Base-by-base conservation (phyloP, 148 eudicot genomes). In the Vaccinium myrtillus region DNA sequence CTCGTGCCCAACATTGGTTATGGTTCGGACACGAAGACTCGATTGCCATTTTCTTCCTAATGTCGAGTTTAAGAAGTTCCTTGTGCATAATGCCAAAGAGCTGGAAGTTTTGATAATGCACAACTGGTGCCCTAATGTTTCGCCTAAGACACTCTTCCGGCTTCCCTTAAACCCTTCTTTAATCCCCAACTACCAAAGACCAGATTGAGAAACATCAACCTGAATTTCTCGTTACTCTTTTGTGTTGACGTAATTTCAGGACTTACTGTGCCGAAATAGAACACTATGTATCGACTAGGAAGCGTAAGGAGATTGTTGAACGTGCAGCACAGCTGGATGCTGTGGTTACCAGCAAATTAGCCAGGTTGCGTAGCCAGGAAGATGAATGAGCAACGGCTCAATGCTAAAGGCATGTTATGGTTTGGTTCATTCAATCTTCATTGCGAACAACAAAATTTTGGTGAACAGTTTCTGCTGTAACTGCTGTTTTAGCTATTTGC, bases 181-280 rank as follows among this genome's bases (percentile, higher is more conserved):
- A 12, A 23, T 23, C 18, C 74, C 39, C 11, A 25, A 32, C 39
- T 27, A 12, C 16, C 12, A 54, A 55, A 27, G 1, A n/a, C 25
- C 2, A 55, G 56, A 30, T 56, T 55, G 30, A 16, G 67, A 79
- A 55, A 32, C 61, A 32, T 15, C 5, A 32, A 56, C 81, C 49
- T 56, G 30, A 54, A 32, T 79, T 27, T 79, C 39, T 81, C 39
- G 25, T 81, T n/a, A 46, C 39, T 14, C 12, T 2, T 65, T 32
- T 55, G 49, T 55, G 27, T 69, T 56, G 49, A 16, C 79, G 73
- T 67, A 21, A 76, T 78, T 84, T 56, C 81, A 90, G 91, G 84
- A 86, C 88, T 4, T 90, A 90, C 76, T 90, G 90, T 83, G 91
- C 88, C 5, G 91, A 90, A 80, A 90, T 90, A 49, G 91, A 88